These are phyloP conservation scores for Elsinoe necatrix DNA, from an alignment of 2,329 filamentous ascomycete genomes.

Conservation along the genomic window DNA sequence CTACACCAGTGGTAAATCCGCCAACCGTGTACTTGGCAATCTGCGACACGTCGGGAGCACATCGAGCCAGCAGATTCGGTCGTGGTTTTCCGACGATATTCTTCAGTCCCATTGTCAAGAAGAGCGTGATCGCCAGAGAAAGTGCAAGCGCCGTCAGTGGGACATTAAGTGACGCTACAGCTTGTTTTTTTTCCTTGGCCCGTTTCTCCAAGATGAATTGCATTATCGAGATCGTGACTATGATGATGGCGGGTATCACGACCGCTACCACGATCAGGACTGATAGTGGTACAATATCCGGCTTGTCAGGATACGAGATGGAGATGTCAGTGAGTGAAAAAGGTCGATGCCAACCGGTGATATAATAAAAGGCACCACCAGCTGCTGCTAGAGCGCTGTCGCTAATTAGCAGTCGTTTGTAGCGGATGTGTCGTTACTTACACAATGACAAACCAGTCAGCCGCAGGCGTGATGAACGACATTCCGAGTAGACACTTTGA, in stretches of 20 bases:
- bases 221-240: slow-evolving; percentile 59
- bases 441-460: background rate
- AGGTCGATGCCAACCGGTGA: slow-evolving; percentile 57
- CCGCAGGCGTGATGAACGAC: background rate
- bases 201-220: slow-evolving; percentile 34
- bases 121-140: slow-evolving; percentile 61
- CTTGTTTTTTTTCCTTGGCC: background rate
- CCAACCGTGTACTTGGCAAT: slow-evolving; percentile 51
- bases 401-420: background rate
- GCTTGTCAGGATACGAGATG: slow-evolving; percentile 69
- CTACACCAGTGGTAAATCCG: slow-evolving; percentile 46
- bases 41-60: slow-evolving; percentile 62
- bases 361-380: slow-evolving; percentile 45
- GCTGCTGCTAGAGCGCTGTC: slow-evolving; percentile 19
- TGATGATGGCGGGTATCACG: slow-evolving; percentile 56
- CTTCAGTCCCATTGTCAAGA: slow-evolving; percentile 81
- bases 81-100: slow-evolving; percentile 57
- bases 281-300: slow-evolving; percentile 63
- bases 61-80: slow-evolving; percentile 58
- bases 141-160: slow-evolving; percentile 81
- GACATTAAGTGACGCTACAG: slow-evolving; percentile 63
- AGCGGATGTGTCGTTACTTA: background rate
- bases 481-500: background rate
- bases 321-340: slow-evolving; percentile 65
- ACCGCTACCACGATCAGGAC: slow-evolving; percentile 57